Evolutionary conservation across 2,329 filamentous ascomycete species (phyloP), one percentile per base, ranked within the genome.

Genomic region (Alternaria solani): DNA sequence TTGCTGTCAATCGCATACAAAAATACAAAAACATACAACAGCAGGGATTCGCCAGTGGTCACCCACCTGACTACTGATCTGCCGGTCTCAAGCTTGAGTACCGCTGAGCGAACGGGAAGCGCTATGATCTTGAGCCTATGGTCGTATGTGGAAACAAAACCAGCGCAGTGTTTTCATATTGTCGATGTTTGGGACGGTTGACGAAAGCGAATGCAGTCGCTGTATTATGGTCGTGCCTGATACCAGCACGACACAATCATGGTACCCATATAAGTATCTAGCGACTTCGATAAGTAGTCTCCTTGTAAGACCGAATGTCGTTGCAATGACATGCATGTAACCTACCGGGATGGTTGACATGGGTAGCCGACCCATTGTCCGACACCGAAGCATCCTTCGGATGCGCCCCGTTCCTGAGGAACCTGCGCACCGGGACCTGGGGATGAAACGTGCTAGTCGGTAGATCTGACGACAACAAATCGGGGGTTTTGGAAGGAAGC

Each of bases 261-360:
- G 0, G 3, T 23, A 36, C 20, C 6, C 3, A 4, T 7, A 12
- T 4, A 1, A n/a, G 14, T 26, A 1, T 5, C 4, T 42, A 8
- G 14, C 26, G 2, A 16, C 14, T 36, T 34, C 20, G 32, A 38
- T n/a, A 26, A 4, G 6, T n/a, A 8, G n/a, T 23, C 7, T 11
- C 5, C 26, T 30, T 8, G 20, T 26, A 8, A 36, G 34, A 18
- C 46, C 14, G 32, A n/a, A 32, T 56, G 57, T 57, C 38, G 57
- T 59, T 46, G n/a, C 25, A 56, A 62, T 62, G 58, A 42, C 55
- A 42, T 57, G 46, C 46, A 51, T 57, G 53, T 44, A 46, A 20
- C 41, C 20, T 41, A 61, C 61, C 44, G 55, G 63, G 63, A 42
- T 64, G 34, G 28, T 55, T 20, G 46, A 62, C 63, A 66, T 60